These are phyloP conservation scores for Penicillium mononematosum DNA, from an alignment of 495 filamentous ascomycete genomes.

Conservation along the genomic window DNA sequence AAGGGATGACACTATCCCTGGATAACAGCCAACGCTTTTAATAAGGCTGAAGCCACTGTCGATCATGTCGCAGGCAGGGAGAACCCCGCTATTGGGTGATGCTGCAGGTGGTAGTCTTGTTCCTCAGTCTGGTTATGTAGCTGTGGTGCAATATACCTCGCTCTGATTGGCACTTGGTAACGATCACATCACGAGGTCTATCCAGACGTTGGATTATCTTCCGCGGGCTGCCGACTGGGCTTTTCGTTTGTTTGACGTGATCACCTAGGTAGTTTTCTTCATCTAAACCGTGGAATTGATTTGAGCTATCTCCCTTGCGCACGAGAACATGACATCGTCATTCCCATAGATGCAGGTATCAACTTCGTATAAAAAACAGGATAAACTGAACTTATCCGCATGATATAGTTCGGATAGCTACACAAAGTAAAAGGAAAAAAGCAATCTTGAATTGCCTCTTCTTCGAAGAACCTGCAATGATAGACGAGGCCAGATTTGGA, in stretches of 20 bases:
- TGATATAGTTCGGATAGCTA: slow-evolving; percentile 2
- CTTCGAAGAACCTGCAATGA: not conserved
- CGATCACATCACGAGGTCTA: not conserved
- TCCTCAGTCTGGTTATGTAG: not conserved
- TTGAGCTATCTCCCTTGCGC: not conserved
- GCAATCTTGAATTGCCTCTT: not conserved
- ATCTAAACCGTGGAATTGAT: not conserved
- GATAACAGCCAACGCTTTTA: not conserved
- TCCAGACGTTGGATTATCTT: slow-evolving; percentile 2
- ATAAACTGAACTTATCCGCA: not conserved
- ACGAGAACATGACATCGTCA: not conserved
- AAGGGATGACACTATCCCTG: slow-evolving; percentile 4
- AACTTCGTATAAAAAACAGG: not conserved
- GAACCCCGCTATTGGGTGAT: slow-evolving; percentile 9
- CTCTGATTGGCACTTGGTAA: slow-evolving; percentile 1
- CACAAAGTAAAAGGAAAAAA: not conserved
- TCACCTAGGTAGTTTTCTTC: not conserved
- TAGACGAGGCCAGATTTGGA: not conserved
- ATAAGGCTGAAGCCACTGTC: slow-evolving; percentile 23
- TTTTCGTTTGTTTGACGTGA: not conserved
- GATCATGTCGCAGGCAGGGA: slow-evolving; percentile 24
- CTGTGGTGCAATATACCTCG: slow-evolving; percentile 17
- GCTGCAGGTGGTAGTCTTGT: not conserved
- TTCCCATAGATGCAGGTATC: not conserved
- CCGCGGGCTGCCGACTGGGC: slow-evolving; percentile 14